phyloP scores from a whole-genome alignment of 2,329 filamentous ascomycete genomes.

The Ophiocordyceps camponoti-leonardi region DNA sequence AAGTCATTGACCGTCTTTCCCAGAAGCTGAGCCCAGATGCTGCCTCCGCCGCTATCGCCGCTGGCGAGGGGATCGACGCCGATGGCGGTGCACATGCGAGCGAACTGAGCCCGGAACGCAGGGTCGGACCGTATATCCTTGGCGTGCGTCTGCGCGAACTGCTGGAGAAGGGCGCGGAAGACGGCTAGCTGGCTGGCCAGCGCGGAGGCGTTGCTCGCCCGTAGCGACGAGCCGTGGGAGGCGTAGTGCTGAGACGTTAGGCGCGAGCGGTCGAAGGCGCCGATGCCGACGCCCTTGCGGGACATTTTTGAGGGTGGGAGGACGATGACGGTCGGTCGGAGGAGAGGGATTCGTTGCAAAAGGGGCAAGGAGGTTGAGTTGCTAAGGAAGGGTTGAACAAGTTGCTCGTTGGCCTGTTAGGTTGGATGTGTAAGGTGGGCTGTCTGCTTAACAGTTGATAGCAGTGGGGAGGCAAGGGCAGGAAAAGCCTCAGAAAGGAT shows the following conservation, averaged over 20 bases:
- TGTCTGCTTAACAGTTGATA: too few species aligned
- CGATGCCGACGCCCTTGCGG: conserved; percentile 75
- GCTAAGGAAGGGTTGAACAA: neutral
- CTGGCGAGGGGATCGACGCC: conserved; percentile 80
- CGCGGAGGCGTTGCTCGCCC: conserved; percentile 65
- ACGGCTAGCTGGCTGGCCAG: conserved; percentile 87
- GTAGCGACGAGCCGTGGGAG: conserved; percentile 74
- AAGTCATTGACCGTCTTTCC: conserved; percentile 92
- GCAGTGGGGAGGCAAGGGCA: neutral
- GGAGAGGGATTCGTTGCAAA: neutral
- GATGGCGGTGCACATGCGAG: conserved; percentile 94
- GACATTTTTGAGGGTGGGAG: conserved; percentile 27
- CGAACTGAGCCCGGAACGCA: conserved; percentile 88
- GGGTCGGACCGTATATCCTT: conserved; percentile 94
- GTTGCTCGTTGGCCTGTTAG: neutral
- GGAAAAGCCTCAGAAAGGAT: too few species aligned
- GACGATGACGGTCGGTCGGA: too few species aligned
- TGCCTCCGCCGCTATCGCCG: conserved; percentile 23
- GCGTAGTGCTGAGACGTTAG: conserved; percentile 82
- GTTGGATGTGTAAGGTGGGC: too few species aligned
- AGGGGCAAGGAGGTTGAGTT: neutral
- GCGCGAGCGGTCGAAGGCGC: conserved; percentile 71
- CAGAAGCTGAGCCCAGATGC: conserved; percentile 83
- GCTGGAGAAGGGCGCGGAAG: conserved; percentile 87
- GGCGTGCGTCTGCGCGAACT: conserved; percentile 87